Percentiles rank a stretch among this genome's conserved stretches.
phyloP scores from a whole-genome alignment of 805 yeast species.

The Sungouiozyma ichnusensis region DNA sequence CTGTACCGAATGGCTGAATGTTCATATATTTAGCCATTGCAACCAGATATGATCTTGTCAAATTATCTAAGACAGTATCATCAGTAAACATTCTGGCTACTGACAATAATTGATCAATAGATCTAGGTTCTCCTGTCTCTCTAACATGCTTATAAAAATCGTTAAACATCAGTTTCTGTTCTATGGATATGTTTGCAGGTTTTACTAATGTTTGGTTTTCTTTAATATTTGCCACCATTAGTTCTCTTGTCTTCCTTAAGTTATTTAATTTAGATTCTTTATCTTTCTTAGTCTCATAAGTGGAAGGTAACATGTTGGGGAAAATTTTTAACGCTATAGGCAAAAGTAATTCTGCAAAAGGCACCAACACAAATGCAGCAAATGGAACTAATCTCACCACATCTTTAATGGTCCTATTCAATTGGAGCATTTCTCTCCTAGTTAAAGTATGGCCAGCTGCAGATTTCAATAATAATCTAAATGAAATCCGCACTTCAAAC shows the following conservation, averaged over 20 bases:
- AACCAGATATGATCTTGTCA: constrained; percentile 79
- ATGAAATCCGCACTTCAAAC: constrained; percentile 75
- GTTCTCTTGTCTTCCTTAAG: constrained; percentile 51
- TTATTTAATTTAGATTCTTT: constrained; percentile 46
- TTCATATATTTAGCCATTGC: constrained; percentile 92
- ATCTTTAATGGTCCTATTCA: constrained; percentile 79
- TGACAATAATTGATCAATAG: constrained; percentile 58
- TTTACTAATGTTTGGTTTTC: constrained; percentile 60
- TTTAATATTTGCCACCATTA: constrained; percentile 55
- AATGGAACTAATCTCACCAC: constrained; percentile 85
- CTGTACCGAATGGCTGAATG: constrained; percentile 87
- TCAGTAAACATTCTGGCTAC: constrained; percentile 90
- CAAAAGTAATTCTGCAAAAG: constrained; percentile 85
- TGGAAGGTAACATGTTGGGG: constrained; percentile 90
- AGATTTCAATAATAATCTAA: constrained; percentile 69
- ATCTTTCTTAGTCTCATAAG: constrained; percentile 62
- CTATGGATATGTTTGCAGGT: constrained; percentile 53
- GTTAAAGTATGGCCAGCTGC: constrained; percentile 85
- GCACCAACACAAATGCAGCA: constrained; percentile 78
- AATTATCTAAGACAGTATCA: constrained; percentile 85
- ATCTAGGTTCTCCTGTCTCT: constrained; percentile 47
- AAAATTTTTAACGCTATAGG: constrained; percentile 87
- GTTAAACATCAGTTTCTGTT: constrained; percentile 67
- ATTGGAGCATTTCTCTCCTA: constrained; percentile 81
- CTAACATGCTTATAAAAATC: constrained; percentile 68